Evolutionary conservation across 306 rosid genomes (phyloP).

Genomic region (Mucuna pruriens): DNA sequence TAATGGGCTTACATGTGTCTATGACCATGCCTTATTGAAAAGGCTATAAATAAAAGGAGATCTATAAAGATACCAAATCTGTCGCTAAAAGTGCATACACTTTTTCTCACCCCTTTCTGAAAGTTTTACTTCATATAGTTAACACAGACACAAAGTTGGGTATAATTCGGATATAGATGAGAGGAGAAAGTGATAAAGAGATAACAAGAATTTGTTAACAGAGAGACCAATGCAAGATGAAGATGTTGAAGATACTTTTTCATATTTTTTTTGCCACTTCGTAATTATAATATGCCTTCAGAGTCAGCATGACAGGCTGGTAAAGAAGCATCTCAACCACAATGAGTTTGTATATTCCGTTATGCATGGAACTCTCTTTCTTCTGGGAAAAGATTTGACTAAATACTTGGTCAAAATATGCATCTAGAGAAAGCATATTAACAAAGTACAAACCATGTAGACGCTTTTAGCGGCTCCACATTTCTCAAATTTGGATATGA

Average conservation of each 20-base stretch:
- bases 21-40: slow-evolving; percentile 37
- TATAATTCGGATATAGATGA: neutral
- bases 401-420: slow-evolving; percentile 41
- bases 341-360: slow-evolving; percentile 48
- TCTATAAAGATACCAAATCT: slow-evolving; percentile 22
- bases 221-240: slow-evolving; percentile 27
- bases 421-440: slow-evolving; percentile 28
- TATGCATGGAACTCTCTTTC: slow-evolving; percentile 51
- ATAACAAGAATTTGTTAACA: neutral
- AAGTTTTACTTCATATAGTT: neutral
- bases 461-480: slow-evolving; percentile 15
- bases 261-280: neutral
- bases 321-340: slow-evolving; percentile 47
- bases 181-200: neutral
- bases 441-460: slow-evolving; percentile 22
- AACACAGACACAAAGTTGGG: neutral
- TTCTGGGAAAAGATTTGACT: slow-evolving; percentile 47
- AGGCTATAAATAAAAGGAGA: slow-evolving; percentile 36
- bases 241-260: neutral
- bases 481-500: slow-evolving; percentile 20
- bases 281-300: slow-evolving; percentile 46
- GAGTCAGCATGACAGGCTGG: slow-evolving; percentile 58
- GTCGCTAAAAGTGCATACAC: slow-evolving; percentile 18
- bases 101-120: slow-evolving; percentile 5
- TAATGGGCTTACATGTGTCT: slow-evolving; percentile 34